Percentiles rank a stretch among this genome's conserved stretches.
Conservation (phyloP, 306 rosid species). For the Cucurbita moschata region DNA sequence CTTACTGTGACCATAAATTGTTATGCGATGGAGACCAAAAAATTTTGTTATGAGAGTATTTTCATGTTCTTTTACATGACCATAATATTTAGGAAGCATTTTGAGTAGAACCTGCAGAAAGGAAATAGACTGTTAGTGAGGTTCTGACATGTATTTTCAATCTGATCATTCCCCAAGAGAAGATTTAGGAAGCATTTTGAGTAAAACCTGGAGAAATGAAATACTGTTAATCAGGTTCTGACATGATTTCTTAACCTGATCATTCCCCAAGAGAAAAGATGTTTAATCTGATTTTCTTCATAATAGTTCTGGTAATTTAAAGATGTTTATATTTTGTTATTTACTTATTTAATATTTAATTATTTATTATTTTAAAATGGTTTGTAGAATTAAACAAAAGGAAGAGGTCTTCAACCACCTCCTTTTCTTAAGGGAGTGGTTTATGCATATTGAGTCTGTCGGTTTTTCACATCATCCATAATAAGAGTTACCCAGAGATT, state of each 20-base stretch:
- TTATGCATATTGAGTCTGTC: no score
- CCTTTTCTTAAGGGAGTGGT: no score
- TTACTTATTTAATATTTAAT: no score
- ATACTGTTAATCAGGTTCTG: background rate
- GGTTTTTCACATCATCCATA: no score
- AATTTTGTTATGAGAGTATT: conserved; percentile 88
- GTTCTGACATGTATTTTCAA: background rate
- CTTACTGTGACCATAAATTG: conserved; percentile 65
- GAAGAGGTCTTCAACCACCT: no score
- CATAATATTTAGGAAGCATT: conserved; percentile 81
- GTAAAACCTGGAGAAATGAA: conserved; percentile 42
- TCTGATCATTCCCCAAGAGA: background rate
- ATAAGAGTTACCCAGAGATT: no score
- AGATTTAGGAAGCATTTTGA: conserved; percentile 73
- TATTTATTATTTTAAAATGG: no score
- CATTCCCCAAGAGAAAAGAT: background rate
- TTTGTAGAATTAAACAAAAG: no score
- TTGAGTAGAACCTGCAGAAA: conserved; percentile 55
- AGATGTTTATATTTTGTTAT: no score
- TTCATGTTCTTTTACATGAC: conserved; percentile 59
- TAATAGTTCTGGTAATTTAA: no score
- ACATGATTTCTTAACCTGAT: background rate
- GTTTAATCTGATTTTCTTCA: no score
- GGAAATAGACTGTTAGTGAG: background rate
- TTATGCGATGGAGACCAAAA: conserved; percentile 88